Evolutionary conservation across 495 filamentous ascomycete genomes (phyloP).

Genomic region (Aspergillus egyptiacus): DNA sequence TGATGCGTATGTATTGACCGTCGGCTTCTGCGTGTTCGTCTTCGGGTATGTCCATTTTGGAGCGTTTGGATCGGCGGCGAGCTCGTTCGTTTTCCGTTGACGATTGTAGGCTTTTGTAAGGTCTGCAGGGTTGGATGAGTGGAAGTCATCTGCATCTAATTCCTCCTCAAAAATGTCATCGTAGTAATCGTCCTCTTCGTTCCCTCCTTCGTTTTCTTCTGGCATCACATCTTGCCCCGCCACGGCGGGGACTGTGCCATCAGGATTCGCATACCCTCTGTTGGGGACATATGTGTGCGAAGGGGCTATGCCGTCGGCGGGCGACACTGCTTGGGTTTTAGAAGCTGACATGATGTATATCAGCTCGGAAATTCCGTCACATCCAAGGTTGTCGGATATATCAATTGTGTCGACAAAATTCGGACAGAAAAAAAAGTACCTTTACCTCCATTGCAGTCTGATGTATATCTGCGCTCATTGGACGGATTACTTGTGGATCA

Average conservation of each 20-base stretch:
- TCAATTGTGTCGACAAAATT: conserved; percentile 9
- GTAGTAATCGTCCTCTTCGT: conserved; percentile 48
- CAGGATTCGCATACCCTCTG: conserved; percentile 44
- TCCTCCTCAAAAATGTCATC: conserved; percentile 54
- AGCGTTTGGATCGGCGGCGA: conserved; percentile 49
- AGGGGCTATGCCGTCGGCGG: conserved; percentile 45
- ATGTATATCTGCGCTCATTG: conserved; percentile 29
- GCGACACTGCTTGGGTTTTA: conserved; percentile 19
- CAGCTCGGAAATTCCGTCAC: not conserved
- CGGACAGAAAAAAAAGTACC: conserved; percentile 21
- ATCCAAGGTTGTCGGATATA: conserved; percentile 6
- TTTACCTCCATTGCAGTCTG: conserved; percentile 4
- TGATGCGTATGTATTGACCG: conserved; percentile 66
- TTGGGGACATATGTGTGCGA: conserved; percentile 51
- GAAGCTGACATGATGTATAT: conserved; percentile 24
- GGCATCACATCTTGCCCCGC: conserved; percentile 33
- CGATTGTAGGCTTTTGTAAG: conserved; percentile 90
- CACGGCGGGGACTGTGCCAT: conserved; percentile 27
- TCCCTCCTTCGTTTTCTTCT: conserved; percentile 29
- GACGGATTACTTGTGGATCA: conserved; percentile 26
- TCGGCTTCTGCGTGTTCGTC: conserved; percentile 78
- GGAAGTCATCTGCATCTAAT: conserved; percentile 53
- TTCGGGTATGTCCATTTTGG: conserved; percentile 58
- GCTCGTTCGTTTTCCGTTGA: conserved; percentile 57
- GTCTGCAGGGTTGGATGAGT: conserved; percentile 56